A percentile compares a stretch with the other conserved stretches of the same genome.
Evolutionary conservation across 2,329 filamentous ascomycete genomes (phyloP).

Genomic region (Phyllosticta citribraziliensis): DNA sequence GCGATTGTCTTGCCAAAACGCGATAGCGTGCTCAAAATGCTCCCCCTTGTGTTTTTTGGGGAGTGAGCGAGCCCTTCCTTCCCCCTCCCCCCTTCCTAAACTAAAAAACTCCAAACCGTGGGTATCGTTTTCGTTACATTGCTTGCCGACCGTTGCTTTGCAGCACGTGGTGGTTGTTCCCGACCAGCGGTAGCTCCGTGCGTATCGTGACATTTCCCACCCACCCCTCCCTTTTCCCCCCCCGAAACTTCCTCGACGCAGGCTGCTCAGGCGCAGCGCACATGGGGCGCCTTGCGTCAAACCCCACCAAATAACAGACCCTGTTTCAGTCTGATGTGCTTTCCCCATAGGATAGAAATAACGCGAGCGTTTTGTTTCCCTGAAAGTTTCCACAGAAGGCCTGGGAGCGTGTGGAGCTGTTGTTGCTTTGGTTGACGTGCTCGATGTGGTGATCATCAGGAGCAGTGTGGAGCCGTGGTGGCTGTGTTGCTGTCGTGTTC

Average conservation of each 20-base stretch:
- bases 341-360: neutral
- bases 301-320: neutral
- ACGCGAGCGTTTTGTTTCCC: neutral
- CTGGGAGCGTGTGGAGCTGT: neutral
- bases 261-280: neutral
- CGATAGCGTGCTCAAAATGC: neutral
- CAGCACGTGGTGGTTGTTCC: neutral
- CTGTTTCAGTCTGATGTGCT: neutral
- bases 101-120: neutral
- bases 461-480: neutral
- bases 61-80: too few relatives aligned
- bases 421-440: neutral
- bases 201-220: neutral
- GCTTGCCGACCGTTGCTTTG: neutral
- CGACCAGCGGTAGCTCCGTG: neutral
- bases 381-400: neutral
- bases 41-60: neutral
- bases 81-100: too few relatives aligned
- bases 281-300: neutral
- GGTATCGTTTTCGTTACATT: neutral
- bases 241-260: neutral
- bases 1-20: neutral
- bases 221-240: neutral
- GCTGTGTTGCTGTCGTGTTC: neutral
- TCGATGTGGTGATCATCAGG: neutral